Base-by-base conservation (phyloP, 2,329 filamentous ascomycete species). In the Xylariomycetidae sp. region DNA sequence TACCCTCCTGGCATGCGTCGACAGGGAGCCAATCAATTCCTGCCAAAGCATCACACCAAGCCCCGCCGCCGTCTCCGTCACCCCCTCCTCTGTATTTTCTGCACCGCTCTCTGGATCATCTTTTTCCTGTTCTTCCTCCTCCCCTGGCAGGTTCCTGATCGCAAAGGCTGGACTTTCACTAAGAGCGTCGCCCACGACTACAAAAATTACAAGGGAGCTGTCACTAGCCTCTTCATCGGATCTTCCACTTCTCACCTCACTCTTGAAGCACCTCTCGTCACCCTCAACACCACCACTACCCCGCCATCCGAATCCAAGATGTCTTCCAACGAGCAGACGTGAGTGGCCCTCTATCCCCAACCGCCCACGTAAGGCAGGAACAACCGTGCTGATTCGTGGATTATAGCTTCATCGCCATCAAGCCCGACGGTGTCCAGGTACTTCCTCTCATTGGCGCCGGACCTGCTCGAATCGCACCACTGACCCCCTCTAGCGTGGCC, bases 341-440 rank as follows among this genome's bases (percentile, higher is more conserved):
- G 37, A 45, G 53, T 50, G 12, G 12, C 13, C 19, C 3, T 15
- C 32, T 13, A 8, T 26, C 9, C 16, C 10, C 6, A 5, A 12
- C 4, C 25, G 12, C 12, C n/a, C 26, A 5, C 4, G n/a, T 2
- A 25, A 16, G 10, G 17, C 10, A 3, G 6, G 1, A 17, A 18
- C 14, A 9, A 13, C 14, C 20, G 15, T 19, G 19, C 44, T 43
- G 30, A 47, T 32, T 10, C 14, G 13, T 9, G 7, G 1, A 25
- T 16, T 31, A 53, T 59, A 96, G 90, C 75, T 96, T 96, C 85
- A 96, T 96, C 79, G 92, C 92, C 65, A 87, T 98, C 80, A 98
- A 98, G 88, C 92, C 90, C 57, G 92, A 96, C 73, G 92, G 92
- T 68, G 92, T 96, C 72, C 92, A 95, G 82, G 88, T 94, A 82